A percentile compares a stretch with the other conserved stretches of the same genome.
Conservation (phyloP, 2,329 filamentous ascomycete genomes). For the Paraconiothyrium brasiliense region DNA sequence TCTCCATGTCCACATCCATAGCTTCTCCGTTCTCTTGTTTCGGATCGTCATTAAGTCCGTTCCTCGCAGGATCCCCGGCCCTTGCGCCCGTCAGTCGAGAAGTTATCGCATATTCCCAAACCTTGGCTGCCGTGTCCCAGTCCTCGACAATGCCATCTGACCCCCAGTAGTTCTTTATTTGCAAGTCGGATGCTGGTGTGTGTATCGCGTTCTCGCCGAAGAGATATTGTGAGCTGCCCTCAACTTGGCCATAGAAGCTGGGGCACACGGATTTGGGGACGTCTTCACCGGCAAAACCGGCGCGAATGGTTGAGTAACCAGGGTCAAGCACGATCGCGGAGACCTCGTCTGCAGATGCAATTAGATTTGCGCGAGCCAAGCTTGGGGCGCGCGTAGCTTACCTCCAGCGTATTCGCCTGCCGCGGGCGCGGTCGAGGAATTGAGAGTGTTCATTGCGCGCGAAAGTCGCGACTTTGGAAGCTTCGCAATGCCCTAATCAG, state of each 20-base stretch:
- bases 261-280: constrained; percentile 92
- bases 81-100: constrained; percentile 84
- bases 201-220: constrained; percentile 93
- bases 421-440: constrained; percentile 50
- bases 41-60: constrained; percentile 77
- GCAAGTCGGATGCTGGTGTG: constrained; percentile 76
- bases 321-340: constrained; percentile 96
- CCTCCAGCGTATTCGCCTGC: constrained; percentile 59
- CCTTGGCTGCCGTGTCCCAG: constrained; percentile 87
- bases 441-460: constrained; percentile 48
- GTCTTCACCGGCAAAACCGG: constrained; percentile 97
- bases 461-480: constrained; percentile 23
- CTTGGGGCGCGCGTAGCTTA: constrained; percentile 29
- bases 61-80: constrained; percentile 74
- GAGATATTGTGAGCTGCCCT: constrained; percentile 64
- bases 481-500: constrained; percentile 4
- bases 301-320: constrained; percentile 89
- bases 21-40: constrained; percentile 64
- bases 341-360: constrained; percentile 78
- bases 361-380: constrained; percentile 22
- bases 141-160: constrained; percentile 91
- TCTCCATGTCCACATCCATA: constrained; percentile 64
- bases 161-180: constrained; percentile 92
- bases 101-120: constrained; percentile 94
- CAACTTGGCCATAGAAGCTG: constrained; percentile 78